Conservation (phyloP, 345 rosid species). For the Excoecaria cochinchinensis region DNA sequence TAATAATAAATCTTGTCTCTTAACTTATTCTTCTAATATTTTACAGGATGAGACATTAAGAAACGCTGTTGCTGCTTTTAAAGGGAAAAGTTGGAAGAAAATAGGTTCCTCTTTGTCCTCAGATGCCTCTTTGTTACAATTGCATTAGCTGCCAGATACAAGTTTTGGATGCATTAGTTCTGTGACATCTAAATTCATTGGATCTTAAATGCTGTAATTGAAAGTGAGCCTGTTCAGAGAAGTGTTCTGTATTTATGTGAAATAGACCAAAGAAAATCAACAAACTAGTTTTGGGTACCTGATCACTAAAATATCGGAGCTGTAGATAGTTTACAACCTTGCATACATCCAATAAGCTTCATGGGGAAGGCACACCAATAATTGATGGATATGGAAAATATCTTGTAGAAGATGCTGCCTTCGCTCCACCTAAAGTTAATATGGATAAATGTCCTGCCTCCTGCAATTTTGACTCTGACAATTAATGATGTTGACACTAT, state of each 20-base stretch:
- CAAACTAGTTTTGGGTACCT: background rate
- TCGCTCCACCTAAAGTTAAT: constrained; percentile 1
- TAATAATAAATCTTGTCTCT: background rate
- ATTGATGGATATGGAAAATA: background rate
- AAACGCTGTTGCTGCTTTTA: constrained; percentile 64
- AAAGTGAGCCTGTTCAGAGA: background rate
- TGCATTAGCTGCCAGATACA: background rate
- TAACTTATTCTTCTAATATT: background rate
- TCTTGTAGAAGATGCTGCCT: background rate
- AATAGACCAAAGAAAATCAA: constrained; percentile 9
- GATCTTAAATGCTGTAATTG: background rate
- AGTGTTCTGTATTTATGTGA: background rate
- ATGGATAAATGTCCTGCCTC: background rate
- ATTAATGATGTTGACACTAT: background rate
- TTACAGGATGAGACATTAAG: constrained; percentile 85
- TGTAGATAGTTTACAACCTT: background rate
- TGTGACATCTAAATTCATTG: background rate
- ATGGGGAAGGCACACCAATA: background rate
- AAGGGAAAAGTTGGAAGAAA: constrained; percentile 91
- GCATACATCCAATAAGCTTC: background rate
- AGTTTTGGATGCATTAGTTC: background rate
- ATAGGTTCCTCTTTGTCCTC: constrained; percentile 50
- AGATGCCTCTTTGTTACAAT: constrained; percentile 8
- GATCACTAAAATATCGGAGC: background rate
- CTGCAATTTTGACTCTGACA: background rate